phyloP scores from a whole-genome alignment of 73 alveolate species.

The Tetrahymena borealis region DNA sequence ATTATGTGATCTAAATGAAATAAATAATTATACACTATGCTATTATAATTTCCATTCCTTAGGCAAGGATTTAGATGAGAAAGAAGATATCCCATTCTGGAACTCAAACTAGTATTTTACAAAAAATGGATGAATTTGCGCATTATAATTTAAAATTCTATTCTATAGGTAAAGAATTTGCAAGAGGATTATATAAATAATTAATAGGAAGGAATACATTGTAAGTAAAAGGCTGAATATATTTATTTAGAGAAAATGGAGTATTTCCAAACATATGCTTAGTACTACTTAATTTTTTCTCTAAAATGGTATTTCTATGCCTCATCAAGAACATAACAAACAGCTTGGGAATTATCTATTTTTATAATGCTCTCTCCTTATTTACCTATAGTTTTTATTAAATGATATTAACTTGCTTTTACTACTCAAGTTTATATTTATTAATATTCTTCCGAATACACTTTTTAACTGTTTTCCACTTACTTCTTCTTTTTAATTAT shows the following conservation, averaged over 20 bases:
- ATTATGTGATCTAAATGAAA: too few species aligned
- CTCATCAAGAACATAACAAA: not conserved
- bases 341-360: not conserved
- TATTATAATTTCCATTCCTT: not conserved
- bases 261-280: not conserved
- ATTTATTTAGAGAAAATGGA: not conserved
- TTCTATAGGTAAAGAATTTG: too few species aligned
- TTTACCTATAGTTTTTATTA: not conserved
- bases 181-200: too few species aligned
- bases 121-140: not conserved
- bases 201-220: not conserved
- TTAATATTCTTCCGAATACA: too few species aligned
- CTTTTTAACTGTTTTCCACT: too few species aligned
- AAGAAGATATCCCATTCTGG: not conserved
- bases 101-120: not conserved
- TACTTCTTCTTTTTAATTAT: too few species aligned
- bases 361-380: not conserved
- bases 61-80: not conserved
- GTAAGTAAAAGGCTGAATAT: not conserved
- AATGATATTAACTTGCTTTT: too few species aligned
- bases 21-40: not conserved
- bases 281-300: not conserved
- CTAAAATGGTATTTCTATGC: not conserved
- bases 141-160: too few species aligned
- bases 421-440: too few species aligned